Conservation (phyloP, 306 rosid species). For the Glycyrrhiza uralensis region DNA sequence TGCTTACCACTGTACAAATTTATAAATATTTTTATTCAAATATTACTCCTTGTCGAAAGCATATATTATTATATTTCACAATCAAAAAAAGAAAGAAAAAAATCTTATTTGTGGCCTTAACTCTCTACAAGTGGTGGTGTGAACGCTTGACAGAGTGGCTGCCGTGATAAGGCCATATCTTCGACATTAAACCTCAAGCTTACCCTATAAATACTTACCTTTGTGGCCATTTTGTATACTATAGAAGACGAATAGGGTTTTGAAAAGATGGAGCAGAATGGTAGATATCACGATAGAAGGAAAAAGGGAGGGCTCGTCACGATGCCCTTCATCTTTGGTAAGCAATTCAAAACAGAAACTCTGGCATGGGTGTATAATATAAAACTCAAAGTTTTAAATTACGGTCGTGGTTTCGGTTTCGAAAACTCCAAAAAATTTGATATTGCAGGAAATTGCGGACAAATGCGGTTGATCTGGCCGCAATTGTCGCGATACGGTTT, state of each 20-base stretch:
- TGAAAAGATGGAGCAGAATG: slow-evolving; percentile 43
- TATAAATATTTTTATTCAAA: background rate
- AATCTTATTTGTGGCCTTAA: background rate
- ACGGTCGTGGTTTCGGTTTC: no score
- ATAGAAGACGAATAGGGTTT: background rate
- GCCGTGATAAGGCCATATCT: background rate
- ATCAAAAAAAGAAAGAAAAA: background rate
- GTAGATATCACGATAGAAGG: slow-evolving; percentile 34
- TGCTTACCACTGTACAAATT: background rate
- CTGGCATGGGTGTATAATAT: background rate
- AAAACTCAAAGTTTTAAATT: no score
- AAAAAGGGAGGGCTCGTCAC: slow-evolving; percentile 76
- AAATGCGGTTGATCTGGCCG: no score
- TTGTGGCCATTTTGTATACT: slow-evolving; percentile 5
- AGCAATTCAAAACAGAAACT: background rate
- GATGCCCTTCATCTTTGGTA: slow-evolving; percentile 98
- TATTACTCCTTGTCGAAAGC: background rate
- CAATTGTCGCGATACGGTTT: no score
- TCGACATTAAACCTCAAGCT: slow-evolving; percentile 14
- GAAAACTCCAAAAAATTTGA: no score
- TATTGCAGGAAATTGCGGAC: no score
- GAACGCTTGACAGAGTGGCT: slow-evolving; percentile 9
- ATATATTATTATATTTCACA: background rate
- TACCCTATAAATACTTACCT: slow-evolving; percentile 44
- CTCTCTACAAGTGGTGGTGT: slow-evolving; percentile 25